Conservation (phyloP, 768 basidiomycete genomes). For the Lactarius sp. region DNA sequence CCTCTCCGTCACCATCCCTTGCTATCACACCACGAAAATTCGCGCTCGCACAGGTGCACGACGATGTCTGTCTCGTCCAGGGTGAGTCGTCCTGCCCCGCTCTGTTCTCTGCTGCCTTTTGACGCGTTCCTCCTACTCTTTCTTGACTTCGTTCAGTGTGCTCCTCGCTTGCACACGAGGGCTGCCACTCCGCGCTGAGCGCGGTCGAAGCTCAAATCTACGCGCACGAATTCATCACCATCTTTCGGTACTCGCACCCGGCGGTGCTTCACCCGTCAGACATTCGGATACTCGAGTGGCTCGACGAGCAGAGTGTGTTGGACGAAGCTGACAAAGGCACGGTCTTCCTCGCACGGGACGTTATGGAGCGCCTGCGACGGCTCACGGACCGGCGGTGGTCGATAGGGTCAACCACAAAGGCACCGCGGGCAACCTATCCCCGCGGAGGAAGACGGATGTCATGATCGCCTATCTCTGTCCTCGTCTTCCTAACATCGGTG, state of each 20-base stretch:
- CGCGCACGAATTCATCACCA: constrained; percentile 38
- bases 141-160: constrained; percentile 6
- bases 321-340: constrained; percentile 36
- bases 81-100: constrained; percentile 10
- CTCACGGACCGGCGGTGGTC: constrained; percentile 27
- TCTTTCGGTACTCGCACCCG: constrained; percentile 37
- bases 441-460: constrained; percentile 11
- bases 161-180: constrained; percentile 17
- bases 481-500: no score
- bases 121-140: background rate
- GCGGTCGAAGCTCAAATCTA: constrained; percentile 34
- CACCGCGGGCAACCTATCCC: background rate
- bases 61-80: constrained; percentile 27
- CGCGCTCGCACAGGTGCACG: constrained; percentile 26
- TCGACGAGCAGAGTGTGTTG: constrained; percentile 31
- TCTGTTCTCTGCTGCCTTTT: background rate
- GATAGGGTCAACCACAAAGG: background rate
- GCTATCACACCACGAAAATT: constrained; percentile 13
- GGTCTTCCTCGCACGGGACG: constrained; percentile 35
- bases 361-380: constrained; percentile 33
- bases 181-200: constrained; percentile 31
- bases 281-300: constrained; percentile 34
- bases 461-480: background rate
- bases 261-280: constrained; percentile 35
- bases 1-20: background rate